Base-by-base conservation (phyloP, 2,329 filamentous ascomycete species). In the Cucurbitaria berberidis region DNA sequence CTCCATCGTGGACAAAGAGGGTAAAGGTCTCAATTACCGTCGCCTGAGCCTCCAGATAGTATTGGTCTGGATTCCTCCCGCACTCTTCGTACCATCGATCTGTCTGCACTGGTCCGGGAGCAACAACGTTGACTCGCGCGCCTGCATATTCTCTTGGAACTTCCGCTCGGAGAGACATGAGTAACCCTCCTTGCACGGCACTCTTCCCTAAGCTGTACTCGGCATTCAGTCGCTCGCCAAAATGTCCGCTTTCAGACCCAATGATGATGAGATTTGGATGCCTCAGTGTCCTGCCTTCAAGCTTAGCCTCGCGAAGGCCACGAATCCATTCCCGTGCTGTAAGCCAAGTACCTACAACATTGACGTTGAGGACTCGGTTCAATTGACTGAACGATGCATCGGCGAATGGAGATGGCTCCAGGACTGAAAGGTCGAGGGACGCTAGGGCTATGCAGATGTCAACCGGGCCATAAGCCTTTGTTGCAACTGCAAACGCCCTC, bases 151-250 rank as follows among this genome's bases (percentile, higher is more conserved):
- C 71, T 52, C 72, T 68, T 32, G 70, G 69, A 5, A 73, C 75
- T 55, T 80, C 79, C 8, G 68, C 71, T 42, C 74, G 73, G 47
- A 82, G 59, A 40, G 72, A 77, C 51, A 72, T 68, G 45, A 81
- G 61, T 24, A 81, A 56, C 2, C 79, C 78, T 27, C 64, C 67
- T 57, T 81, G 78, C 13, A 81, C 77, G 2, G 78, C 79, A 40
- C 75, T 74, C 56, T 82, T 81, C 6, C 68, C 74, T 30, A 77
- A 66, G 7, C 77, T 76, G 51, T 81, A 81, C 21, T 80, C 78
- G 5, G 76, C 71, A 60, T 77, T 77, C 1, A 59, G 66, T n/a
- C 74, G 55, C 35, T 78, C 77, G 6, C 78, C 79, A 58, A 80
- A 80, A 42, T 70, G 66, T 1, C 78, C 78, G 42, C 75, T 75